Evolutionary conservation across 441 rosid species (phyloP), one percentile per base, ranked within the genome.

Genomic region (Croton setiger): DNA sequence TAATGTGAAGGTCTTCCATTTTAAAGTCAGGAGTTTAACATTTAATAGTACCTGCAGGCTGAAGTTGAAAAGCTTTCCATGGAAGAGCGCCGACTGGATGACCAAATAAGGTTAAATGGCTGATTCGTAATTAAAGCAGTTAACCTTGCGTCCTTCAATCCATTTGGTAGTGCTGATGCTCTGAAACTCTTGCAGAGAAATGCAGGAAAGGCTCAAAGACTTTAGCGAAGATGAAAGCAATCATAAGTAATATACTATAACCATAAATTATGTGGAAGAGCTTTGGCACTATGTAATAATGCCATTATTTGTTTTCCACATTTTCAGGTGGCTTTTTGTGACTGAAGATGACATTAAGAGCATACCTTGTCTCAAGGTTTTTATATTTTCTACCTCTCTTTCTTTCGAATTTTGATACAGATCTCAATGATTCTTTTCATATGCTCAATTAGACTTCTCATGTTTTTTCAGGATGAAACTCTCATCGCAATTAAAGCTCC

Each of bases 401-500:
- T 47, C 9, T 20, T 20, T 33, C 51, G 45, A 37, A 10, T 36
- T 21, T 39, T 54, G 37, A 18, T 9, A 17, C 23, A 77, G 67
- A 63, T 77, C 56, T 73, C 49, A 73, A n/a, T 70, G 27, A 51
- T 51, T 37, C 53, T 47, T 74, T 71, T 63, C 43, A 27, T 44
- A 60, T 56, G 47, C 68, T 61, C 63, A 60, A 60, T 57, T 75
- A 5, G 55, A 73, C 75, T 66, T 70, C 59, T 37, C 36, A 67
- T 56, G 66, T 44, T 31, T 79, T 61, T 58, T 70, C 86, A 94
- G 99, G 92, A 94, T 78, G 84, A 94, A 82, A 94, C 99, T 58
- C 88, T 94, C 66, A 94, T 94, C 73, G 99, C 98, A 68, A 81
- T 94, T 64, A 92, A 92, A 86, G 99, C 98, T 81, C 98, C 98